Evolutionary conservation across 2,329 filamentous ascomycete species (phyloP).

Genomic region (Aspergillus bombycis): DNA sequence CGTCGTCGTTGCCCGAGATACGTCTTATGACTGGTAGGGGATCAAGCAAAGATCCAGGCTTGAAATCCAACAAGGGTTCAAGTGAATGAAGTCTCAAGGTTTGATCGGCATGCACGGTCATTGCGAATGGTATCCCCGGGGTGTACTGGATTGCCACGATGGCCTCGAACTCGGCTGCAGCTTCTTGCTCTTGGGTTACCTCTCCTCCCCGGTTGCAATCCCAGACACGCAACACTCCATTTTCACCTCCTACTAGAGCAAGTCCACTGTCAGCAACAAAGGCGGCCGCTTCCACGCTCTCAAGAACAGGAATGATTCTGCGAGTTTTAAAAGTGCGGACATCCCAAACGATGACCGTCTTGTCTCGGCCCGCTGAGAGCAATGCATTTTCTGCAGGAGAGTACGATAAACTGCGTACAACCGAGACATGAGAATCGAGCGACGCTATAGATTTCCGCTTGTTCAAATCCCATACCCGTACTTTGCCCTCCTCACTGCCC

Average conservation of each 20-base stretch:
- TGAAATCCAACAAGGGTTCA: conserved; percentile 38
- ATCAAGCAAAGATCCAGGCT: conserved; percentile 52
- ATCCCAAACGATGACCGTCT: conserved; percentile 93
- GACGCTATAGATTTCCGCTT: conserved; percentile 76
- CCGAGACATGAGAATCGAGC: conserved; percentile 90
- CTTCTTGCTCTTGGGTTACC: conserved; percentile 72
- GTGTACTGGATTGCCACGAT: conserved; percentile 75
- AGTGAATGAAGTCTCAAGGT: conserved; percentile 75
- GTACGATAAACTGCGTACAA: conserved; percentile 86
- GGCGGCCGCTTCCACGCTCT: conserved; percentile 81
- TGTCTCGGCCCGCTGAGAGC: conserved; percentile 85
- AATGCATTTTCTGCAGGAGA: conserved; percentile 73
- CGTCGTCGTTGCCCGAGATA: conserved; percentile 95
- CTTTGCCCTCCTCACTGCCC: conserved; percentile 90
- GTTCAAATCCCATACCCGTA: conserved; percentile 88
- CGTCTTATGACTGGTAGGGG: conserved; percentile 68
- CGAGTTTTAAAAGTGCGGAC: conserved; percentile 79
- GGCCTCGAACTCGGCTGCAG: conserved; percentile 62
- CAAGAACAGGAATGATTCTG: conserved; percentile 79
- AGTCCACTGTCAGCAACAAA: conserved; percentile 73
- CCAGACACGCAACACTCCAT: conserved; percentile 83
- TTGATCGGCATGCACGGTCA: conserved; percentile 87
- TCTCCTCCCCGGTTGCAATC: conserved; percentile 75
- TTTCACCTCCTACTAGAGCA: conserved; percentile 83
- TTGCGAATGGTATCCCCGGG: conserved; percentile 66